These are phyloP conservation scores for Pisolithus orientalis DNA, from an alignment of 768 basidiomycete genomes.

Conservation along the genomic window DNA sequence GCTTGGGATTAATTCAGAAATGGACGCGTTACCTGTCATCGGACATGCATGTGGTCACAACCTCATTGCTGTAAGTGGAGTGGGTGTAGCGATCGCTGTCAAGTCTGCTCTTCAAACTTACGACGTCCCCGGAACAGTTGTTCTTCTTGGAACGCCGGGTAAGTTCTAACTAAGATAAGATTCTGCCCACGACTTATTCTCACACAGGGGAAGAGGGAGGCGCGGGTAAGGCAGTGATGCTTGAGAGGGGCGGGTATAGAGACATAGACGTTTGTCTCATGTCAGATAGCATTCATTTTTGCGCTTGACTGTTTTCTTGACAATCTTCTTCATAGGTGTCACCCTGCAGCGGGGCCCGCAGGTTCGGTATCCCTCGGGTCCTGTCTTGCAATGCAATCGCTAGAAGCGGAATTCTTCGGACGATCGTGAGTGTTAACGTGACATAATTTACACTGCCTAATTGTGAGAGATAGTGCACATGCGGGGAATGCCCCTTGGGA, in stretches of 20 bases:
- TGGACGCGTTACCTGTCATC: constrained; percentile 52
- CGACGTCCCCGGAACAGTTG: constrained; percentile 57
- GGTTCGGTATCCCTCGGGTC: constrained; percentile 46
- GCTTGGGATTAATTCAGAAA: constrained; percentile 77
- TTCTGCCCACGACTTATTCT: neutral
- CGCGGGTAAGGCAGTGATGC: constrained; percentile 69
- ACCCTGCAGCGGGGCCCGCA: constrained; percentile 54
- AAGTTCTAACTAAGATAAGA: constrained; percentile 10
- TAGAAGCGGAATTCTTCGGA: constrained; percentile 69
- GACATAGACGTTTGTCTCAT: constrained; percentile 81
- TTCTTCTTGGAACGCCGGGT: constrained; percentile 78
- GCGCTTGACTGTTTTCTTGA: constrained; percentile 9
- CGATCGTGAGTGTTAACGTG: constrained; percentile 45
- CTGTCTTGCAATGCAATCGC: constrained; percentile 56
- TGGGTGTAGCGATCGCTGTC: constrained; percentile 68
- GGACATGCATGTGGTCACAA: constrained; percentile 78
- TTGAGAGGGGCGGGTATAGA: constrained; percentile 70
- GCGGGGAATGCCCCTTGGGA: constrained; percentile 83
- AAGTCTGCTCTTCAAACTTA: constrained; percentile 61
- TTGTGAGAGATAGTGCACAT: constrained; percentile 49
- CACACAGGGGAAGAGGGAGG: constrained; percentile 67
- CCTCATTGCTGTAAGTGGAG: constrained; percentile 72
- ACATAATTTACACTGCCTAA: neutral
- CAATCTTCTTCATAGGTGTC: constrained; percentile 46
- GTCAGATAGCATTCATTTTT: constrained; percentile 29